Percentiles rank a stretch among this genome's conserved stretches.
phyloP scores from a whole-genome alignment of 176 grass and related monocot genomes.

The Triticum turgidum region DNA sequence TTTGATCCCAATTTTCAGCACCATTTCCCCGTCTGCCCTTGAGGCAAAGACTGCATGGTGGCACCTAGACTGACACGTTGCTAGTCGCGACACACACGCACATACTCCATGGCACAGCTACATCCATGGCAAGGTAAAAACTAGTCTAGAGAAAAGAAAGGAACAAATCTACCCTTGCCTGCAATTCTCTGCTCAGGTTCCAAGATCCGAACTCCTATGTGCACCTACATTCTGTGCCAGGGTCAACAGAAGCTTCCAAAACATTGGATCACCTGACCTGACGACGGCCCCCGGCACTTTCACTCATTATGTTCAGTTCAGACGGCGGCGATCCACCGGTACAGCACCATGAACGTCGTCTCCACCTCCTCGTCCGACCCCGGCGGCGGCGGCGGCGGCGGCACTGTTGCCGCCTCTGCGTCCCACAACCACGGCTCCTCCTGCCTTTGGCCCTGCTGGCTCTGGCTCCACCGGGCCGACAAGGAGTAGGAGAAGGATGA shows the following conservation, averaged over 20 bases:
- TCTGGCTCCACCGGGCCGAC: conserved; percentile 58
- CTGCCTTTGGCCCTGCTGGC: conserved; percentile 18
- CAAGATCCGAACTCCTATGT: conserved; percentile 41
- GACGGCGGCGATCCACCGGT: conserved; percentile 73
- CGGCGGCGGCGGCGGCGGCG: not conserved
- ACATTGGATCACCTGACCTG: conserved; percentile 11
- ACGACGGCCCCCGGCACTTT: not conserved
- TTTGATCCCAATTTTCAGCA: not conserved
- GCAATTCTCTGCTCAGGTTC: conserved; percentile 9
- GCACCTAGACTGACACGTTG: no score
- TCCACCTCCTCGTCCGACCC: conserved; percentile 47
- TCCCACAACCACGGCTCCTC: conserved; percentile 73
- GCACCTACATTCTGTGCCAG: conserved; percentile 2
- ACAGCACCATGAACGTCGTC: conserved; percentile 59
- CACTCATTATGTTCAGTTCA: conserved; percentile 34
- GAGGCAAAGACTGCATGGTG: conserved; percentile 6
- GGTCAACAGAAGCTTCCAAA: conserved; percentile 37
- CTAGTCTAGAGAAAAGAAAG: not conserved
- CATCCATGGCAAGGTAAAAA: not conserved
- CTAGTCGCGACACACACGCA: not conserved
- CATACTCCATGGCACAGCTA: not conserved
- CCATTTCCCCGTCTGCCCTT: not conserved
- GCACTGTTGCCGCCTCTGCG: conserved; percentile 38
- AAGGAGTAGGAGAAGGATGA: conserved; percentile 38
- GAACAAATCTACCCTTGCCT: conserved; percentile 11